Conservation (phyloP, 768 basidiomycete species). For the Psilocybe cyanescens region DNA sequence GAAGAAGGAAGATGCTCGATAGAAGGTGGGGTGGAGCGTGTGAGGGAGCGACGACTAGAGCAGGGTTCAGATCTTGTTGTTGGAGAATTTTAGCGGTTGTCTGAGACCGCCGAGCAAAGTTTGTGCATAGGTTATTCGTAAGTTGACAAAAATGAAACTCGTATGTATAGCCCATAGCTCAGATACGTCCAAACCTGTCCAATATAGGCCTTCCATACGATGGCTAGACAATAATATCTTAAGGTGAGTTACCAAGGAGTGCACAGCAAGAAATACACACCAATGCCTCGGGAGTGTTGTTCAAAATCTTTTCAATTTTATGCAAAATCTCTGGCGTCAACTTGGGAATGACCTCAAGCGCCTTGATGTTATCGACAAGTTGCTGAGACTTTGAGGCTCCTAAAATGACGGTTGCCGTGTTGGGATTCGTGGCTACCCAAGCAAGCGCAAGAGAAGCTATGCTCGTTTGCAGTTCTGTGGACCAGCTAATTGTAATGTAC, state of each 20-base stretch:
- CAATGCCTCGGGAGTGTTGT: slow-evolving; percentile 44
- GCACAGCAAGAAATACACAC: not conserved
- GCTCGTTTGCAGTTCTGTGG: slow-evolving; percentile 57
- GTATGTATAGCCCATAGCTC: slow-evolving; percentile 36
- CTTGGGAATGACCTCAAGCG: slow-evolving; percentile 73
- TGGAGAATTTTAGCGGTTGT: no score
- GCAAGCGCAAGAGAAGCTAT: slow-evolving; percentile 75
- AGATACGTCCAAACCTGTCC: slow-evolving; percentile 65
- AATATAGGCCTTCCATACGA: slow-evolving; percentile 55
- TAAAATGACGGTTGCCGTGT: slow-evolving; percentile 68
- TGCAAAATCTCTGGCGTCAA: slow-evolving; percentile 66
- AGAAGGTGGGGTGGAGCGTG: no score
- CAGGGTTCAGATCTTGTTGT: no score
- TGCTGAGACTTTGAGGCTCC: slow-evolving; percentile 69
- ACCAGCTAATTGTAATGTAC: not conserved
- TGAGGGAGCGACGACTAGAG: no score
- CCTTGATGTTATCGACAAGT: slow-evolving; percentile 67
- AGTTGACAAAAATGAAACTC: no score
- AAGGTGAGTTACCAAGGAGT: not conserved
- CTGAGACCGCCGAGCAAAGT: no score
- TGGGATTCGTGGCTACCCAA: slow-evolving; percentile 71
- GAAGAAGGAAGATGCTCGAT: not conserved
- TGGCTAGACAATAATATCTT: slow-evolving; percentile 25
- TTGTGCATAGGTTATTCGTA: no score
- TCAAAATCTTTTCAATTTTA: slow-evolving; percentile 71